phyloP scores from a whole-genome alignment of 495 filamentous ascomycete genomes.

The Neurospora sp. region DNA sequence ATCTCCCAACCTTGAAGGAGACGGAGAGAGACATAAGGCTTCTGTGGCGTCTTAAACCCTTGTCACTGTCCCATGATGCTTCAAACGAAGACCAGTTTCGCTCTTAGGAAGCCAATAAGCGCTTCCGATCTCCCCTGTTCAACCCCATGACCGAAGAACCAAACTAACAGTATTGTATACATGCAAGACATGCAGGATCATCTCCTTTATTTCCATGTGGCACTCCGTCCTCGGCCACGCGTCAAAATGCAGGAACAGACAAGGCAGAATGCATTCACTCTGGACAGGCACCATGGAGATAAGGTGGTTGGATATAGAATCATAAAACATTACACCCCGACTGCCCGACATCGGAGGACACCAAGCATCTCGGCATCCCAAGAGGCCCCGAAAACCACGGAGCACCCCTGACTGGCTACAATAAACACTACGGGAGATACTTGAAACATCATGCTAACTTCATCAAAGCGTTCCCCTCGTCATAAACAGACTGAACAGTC shows the following conservation, averaged over 20 bases:
- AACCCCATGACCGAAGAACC: too few species aligned
- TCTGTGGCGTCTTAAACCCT: too few species aligned
- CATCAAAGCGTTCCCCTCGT: neutral
- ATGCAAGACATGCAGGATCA: neutral
- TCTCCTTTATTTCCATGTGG: neutral
- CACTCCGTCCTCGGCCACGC: neutral
- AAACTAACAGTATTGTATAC: too few species aligned
- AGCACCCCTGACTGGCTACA: neutral
- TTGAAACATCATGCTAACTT: neutral
- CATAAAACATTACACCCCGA: neutral
- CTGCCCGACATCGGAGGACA: neutral
- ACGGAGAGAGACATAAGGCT: too few species aligned
- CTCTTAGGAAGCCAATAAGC: too few species aligned
- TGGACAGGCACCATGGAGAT: neutral
- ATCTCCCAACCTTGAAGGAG: too few species aligned
- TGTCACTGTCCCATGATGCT: too few species aligned
- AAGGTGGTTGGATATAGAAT: neutral
- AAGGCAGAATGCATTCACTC: neutral
- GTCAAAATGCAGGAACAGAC: neutral
- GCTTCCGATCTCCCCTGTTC: too few species aligned
- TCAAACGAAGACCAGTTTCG: too few species aligned
- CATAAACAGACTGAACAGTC: neutral
- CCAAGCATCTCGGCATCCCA: neutral
- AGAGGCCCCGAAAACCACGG: too few species aligned
- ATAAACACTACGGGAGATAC: neutral